Percentiles rank a stretch among this genome's conserved stretches.
Evolutionary conservation across 2,329 filamentous ascomycete species (phyloP).

Genomic region (Aureobasidium sp.): DNA sequence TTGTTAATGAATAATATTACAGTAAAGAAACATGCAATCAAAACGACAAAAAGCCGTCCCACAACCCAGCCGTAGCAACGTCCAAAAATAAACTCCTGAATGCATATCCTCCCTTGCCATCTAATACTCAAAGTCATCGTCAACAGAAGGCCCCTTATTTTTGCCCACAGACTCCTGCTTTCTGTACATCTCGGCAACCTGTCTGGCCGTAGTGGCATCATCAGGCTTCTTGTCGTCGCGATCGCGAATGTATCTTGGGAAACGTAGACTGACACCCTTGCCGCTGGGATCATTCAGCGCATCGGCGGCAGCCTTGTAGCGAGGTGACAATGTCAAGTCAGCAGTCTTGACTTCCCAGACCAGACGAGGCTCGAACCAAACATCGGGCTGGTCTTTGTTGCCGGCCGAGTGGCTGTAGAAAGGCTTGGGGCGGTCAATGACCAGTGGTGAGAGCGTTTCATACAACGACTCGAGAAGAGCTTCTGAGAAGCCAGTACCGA

Average conservation of each 20-base stretch:
- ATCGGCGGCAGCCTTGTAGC: slow-evolving; percentile 79
- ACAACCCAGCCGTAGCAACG: neutral
- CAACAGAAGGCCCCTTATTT: slow-evolving; percentile 76
- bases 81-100: neutral
- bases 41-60: neutral
- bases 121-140: slow-evolving; percentile 97
- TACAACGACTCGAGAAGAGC: slow-evolving; percentile 86
- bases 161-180: slow-evolving; percentile 88
- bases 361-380: slow-evolving; percentile 92
- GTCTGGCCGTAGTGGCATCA: slow-evolving; percentile 72
- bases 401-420: slow-evolving; percentile 84
- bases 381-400: slow-evolving; percentile 89
- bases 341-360: slow-evolving; percentile 99
- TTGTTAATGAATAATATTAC: neutral
- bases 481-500: slow-evolving; percentile 94
- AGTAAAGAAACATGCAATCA: neutral
- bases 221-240: slow-evolving; percentile 95
- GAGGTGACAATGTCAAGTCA: slow-evolving; percentile 83
- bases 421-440: slow-evolving; percentile 86
- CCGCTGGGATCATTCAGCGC: slow-evolving; percentile 50
- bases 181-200: slow-evolving; percentile 94
- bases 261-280: slow-evolving; percentile 79
- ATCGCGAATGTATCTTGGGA: slow-evolving; percentile 85
- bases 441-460: slow-evolving; percentile 63
- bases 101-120: neutral